phyloP scores from a whole-genome alignment of 75 land plant genomes.

The Adiantum capillusveneris region DNA sequence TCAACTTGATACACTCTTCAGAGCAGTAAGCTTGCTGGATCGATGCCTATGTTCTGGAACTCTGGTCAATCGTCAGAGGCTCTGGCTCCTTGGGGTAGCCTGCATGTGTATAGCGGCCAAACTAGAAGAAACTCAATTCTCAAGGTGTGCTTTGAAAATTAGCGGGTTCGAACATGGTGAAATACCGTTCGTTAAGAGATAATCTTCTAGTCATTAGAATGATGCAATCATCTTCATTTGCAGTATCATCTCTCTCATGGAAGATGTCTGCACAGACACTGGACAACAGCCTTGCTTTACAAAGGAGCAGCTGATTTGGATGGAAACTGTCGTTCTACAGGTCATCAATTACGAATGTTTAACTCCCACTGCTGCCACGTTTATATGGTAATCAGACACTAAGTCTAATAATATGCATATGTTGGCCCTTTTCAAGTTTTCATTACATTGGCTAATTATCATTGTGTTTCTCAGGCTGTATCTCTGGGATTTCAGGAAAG shows the following conservation, averaged over 20 bases:
- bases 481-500: conserved; percentile 45
- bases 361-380: conserved; percentile 47
- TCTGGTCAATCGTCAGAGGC: conserved; percentile 25
- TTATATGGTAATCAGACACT: conserved; percentile 36
- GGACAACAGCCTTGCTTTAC: conserved; percentile 23
- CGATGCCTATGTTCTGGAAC: conserved; percentile 40
- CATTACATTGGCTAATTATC: too few relatives aligned
- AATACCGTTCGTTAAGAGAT: too few relatives aligned
- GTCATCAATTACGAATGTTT: conserved; percentile 48
- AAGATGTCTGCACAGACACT: conserved; percentile 21
- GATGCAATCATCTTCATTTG: background rate
- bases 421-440: too few relatives aligned
- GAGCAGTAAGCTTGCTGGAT: conserved; percentile 45
- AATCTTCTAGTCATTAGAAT: too few relatives aligned
- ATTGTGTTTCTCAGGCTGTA: conserved; percentile 43
- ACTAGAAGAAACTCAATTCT: conserved; percentile 62
- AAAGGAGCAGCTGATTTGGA: conserved; percentile 51
- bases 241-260: conserved; percentile 1
- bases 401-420: background rate
- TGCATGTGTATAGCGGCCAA: conserved; percentile 51
- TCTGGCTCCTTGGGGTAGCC: conserved; percentile 43
- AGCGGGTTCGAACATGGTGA: too few relatives aligned
- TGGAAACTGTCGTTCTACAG: conserved; percentile 61
- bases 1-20: conserved; percentile 52
- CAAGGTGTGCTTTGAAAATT: conserved; percentile 5